These are phyloP conservation scores for Eragrostis curvula DNA, from an alignment of 176 grass and related monocot species.

Conservation along the genomic window DNA sequence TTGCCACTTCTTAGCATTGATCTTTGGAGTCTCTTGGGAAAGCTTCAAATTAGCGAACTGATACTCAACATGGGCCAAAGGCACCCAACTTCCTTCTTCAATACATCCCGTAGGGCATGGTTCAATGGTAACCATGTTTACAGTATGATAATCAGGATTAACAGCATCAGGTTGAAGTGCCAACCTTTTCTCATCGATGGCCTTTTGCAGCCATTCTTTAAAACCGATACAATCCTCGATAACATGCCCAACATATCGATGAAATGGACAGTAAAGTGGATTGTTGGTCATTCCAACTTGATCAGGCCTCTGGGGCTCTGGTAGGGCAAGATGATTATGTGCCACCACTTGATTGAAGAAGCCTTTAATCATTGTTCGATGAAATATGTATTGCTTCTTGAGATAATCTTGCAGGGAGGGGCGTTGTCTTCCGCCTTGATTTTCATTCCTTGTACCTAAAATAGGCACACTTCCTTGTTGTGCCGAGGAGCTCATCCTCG, in stretches of 20 bases:
- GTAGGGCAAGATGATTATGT: neutral
- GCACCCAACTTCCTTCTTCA: neutral
- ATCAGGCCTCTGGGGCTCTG: neutral
- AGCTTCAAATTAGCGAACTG: neutral
- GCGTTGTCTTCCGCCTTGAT: neutral
- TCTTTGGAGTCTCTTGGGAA: too few relatives aligned
- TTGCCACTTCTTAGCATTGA: neutral
- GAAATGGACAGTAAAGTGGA: neutral
- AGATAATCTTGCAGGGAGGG: neutral
- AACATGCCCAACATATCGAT: neutral
- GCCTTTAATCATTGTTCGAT: neutral
- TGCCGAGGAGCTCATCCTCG: neutral
- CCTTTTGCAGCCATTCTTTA: neutral
- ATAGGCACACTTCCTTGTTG: neutral
- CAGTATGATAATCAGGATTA: neutral
- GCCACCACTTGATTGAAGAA: neutral
- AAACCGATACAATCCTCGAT: neutral
- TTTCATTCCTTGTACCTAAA: neutral
- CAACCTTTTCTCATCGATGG: neutral
- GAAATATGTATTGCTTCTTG: neutral
- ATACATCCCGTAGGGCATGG: rapidly evolving
- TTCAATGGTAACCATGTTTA: neutral
- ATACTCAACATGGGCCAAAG: neutral
- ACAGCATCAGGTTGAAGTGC: neutral
- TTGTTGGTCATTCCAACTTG: neutral